These are phyloP conservation scores for Apiospora saccharicola DNA, from an alignment of 2,329 filamentous ascomycete species.

Conservation along the genomic window DNA sequence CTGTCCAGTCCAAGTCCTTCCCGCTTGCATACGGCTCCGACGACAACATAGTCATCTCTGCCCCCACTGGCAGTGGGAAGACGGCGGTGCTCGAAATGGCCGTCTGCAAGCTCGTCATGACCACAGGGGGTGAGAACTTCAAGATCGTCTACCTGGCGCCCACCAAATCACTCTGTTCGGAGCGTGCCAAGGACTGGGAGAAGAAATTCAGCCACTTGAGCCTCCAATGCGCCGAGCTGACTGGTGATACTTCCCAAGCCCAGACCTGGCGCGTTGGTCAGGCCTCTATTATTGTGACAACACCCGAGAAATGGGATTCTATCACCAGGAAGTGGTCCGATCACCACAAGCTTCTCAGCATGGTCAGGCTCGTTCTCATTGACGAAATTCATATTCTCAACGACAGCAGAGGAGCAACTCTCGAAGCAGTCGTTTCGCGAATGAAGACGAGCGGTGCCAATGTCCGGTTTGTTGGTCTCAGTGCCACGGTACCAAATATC, in stretches of 20 bases:
- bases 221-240: constrained; percentile 77
- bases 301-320: constrained; percentile 91
- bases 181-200: constrained; percentile 79
- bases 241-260: constrained; percentile 76
- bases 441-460: constrained; percentile 83
- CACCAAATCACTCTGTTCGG: constrained; percentile 82
- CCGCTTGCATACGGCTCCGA: constrained; percentile 68
- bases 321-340: constrained; percentile 89
- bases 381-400: constrained; percentile 90
- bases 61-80: constrained; percentile 87
- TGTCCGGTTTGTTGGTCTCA: constrained; percentile 81
- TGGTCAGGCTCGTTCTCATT: constrained; percentile 82
- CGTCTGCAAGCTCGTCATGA: constrained; percentile 74
- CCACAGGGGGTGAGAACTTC: constrained; percentile 64
- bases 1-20: constrained; percentile 83
- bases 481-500: constrained; percentile 84
- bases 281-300: constrained; percentile 85
- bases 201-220: constrained; percentile 74
- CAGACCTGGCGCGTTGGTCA: constrained; percentile 74
- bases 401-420: constrained; percentile 77
- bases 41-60: constrained; percentile 81
- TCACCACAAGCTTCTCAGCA: constrained; percentile 74
- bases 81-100: constrained; percentile 83
- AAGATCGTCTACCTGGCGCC: constrained; percentile 88
- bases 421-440: constrained; percentile 84